Percentiles rank a stretch among this genome's conserved stretches.
phyloP scores from a whole-genome alignment of 352 stramenopile species.

The Globisporangium spinosum region DNA sequence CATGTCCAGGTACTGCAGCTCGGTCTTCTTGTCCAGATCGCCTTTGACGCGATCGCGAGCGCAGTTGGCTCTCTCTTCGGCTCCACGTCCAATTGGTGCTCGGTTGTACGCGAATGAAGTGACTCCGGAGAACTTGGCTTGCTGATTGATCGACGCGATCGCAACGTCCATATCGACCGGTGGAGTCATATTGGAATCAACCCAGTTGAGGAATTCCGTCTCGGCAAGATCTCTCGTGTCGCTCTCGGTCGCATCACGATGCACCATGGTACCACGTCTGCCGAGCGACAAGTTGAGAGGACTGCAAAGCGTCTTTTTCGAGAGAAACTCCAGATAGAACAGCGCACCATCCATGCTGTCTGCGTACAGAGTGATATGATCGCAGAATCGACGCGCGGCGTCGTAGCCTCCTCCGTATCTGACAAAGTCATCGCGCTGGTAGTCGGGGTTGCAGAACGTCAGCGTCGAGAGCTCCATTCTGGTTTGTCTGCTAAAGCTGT shows the following conservation, averaged over 20 bases:
- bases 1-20: slow-evolving; percentile 43
- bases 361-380: slow-evolving; percentile 70
- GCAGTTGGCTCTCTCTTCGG: slow-evolving; percentile 12
- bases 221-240: slow-evolving; percentile 26
- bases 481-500: slow-evolving; percentile 1
- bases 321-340: slow-evolving; percentile 65
- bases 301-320: slow-evolving; percentile 34
- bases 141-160: slow-evolving; percentile 52
- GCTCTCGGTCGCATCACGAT: slow-evolving; percentile 29
- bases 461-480: slow-evolving; percentile 49
- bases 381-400: slow-evolving; percentile 46
- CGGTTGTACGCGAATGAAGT: slow-evolving; percentile 54
- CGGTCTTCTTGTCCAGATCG: slow-evolving; percentile 5
- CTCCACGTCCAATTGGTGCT: slow-evolving; percentile 3
- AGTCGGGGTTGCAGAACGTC: slow-evolving; percentile 81
- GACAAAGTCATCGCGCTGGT: slow-evolving; percentile 57
- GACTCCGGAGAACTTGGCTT: slow-evolving; percentile 49
- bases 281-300: slow-evolving; percentile 53
- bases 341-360: slow-evolving; percentile 70
- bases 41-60: slow-evolving; percentile 16
- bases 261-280: slow-evolving; percentile 48
- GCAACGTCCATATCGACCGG: slow-evolving; percentile 49
- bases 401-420: slow-evolving; percentile 56
- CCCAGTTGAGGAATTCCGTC: slow-evolving; percentile 37
- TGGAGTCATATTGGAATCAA: slow-evolving; percentile 34